Conservation (phyloP, 106 monocot species). For the Dactylorhiza incarnata region DNA sequence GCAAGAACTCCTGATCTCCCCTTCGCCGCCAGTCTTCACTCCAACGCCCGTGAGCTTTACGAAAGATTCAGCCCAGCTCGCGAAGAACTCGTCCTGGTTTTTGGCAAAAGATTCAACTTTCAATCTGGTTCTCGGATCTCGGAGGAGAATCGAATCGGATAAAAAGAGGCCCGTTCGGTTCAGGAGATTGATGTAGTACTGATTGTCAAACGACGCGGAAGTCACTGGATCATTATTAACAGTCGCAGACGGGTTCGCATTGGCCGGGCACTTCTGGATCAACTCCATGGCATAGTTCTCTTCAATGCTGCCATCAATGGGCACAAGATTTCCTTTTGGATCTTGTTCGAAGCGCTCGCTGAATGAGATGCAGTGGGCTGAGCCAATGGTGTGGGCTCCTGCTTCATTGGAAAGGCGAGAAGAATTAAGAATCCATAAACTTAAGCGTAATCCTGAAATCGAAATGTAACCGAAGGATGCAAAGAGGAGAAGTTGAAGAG, state of each 20-base stretch:
- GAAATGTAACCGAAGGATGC: too few species aligned
- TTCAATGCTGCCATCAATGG: slow-evolving; percentile 4
- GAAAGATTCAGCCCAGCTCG: slow-evolving; percentile 60
- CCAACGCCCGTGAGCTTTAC: slow-evolving; percentile 41
- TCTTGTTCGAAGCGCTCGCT: slow-evolving; percentile 14
- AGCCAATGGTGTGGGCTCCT: slow-evolving; percentile 21
- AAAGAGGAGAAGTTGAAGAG: too few species aligned
- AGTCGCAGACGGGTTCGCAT: slow-evolving; percentile 5
- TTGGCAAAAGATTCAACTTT: slow-evolving; percentile 21
- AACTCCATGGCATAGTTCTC: slow-evolving; percentile 12
- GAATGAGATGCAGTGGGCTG: slow-evolving; percentile 17
- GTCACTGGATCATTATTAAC: slow-evolving; percentile 16
- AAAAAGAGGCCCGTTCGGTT: slow-evolving; percentile 7
- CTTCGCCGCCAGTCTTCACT: slow-evolving; percentile 59
- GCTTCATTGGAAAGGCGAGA: neutral
- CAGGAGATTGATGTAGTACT: slow-evolving; percentile 12
- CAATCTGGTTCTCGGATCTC: neutral
- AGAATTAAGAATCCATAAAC: too few species aligned
- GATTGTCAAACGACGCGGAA: slow-evolving; percentile 12
- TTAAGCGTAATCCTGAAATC: too few species aligned
- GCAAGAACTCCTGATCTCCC: slow-evolving; percentile 39
- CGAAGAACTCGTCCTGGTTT: slow-evolving; percentile 50
- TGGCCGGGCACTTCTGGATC: slow-evolving; percentile 13
- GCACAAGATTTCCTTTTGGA: slow-evolving; percentile 9
- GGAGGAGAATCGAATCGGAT: slow-evolving; percentile 14